Evolutionary conservation across 2,329 filamentous ascomycete genomes (phyloP).

Genomic region (Biscogniauxia sp.): DNA sequence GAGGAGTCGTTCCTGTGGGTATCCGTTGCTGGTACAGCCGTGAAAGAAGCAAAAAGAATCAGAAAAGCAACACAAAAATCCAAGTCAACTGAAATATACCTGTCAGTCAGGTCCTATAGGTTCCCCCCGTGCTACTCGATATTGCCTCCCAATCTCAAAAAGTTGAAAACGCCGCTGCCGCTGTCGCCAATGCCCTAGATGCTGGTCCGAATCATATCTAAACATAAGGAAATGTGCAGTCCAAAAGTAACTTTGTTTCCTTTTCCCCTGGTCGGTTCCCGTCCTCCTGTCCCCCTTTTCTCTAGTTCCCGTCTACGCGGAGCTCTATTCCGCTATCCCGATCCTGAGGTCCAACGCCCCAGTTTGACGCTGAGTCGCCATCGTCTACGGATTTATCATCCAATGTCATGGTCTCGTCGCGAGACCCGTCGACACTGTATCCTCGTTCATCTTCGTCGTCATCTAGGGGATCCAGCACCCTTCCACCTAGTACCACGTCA

Average conservation of each 20-base stretch:
- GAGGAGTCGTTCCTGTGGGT: slow-evolving; percentile 7
- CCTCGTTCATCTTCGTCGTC: slow-evolving; percentile 35
- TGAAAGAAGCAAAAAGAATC: slow-evolving; percentile 7
- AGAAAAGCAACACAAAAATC: slow-evolving; percentile 6
- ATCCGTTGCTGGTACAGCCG: slow-evolving; percentile 13
- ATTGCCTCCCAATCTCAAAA: slow-evolving; percentile 8
- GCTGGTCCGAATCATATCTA: slow-evolving; percentile 1
- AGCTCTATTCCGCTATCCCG: slow-evolving; percentile 54
- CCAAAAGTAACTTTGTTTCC: slow-evolving; percentile 11
- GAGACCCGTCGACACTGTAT: slow-evolving; percentile 28
- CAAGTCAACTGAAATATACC: slow-evolving; percentile 6
- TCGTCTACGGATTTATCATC: slow-evolving; percentile 16
- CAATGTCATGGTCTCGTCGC: slow-evolving; percentile 25
- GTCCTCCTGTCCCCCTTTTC: slow-evolving; percentile 3
- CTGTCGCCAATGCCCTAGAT: slow-evolving; percentile 10
- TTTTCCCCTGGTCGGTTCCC: background rate
- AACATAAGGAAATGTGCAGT: slow-evolving; percentile 8
- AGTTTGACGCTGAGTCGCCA: slow-evolving; percentile 19
- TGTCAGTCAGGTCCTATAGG: background rate
- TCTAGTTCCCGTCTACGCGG: slow-evolving; percentile 38
- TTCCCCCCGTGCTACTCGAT: background rate
- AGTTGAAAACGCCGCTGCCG: slow-evolving; percentile 18
- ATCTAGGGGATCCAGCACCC: slow-evolving; percentile 68
- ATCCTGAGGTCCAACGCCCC: slow-evolving; percentile 40
- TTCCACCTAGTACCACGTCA: slow-evolving; percentile 78